Evolutionary conservation across 192 early-diverging fungal species (phyloP).

Genomic region (Blastocladiella britannica): DNA sequence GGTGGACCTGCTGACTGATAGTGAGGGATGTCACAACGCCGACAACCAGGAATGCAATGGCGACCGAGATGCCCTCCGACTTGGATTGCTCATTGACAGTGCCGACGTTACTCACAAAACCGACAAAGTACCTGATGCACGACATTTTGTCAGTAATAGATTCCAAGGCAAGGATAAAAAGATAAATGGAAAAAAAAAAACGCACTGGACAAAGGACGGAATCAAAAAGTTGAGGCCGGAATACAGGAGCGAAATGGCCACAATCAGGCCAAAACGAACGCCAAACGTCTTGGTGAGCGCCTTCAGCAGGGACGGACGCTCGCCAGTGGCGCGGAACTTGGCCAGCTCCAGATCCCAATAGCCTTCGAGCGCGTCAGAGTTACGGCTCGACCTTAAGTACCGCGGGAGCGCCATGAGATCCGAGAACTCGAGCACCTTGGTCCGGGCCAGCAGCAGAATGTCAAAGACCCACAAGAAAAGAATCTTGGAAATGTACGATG

Average conservation of each 20-base stretch:
- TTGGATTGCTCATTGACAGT: neutral
- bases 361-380: too few species aligned
- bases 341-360: too few species aligned
- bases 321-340: too few species aligned
- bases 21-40: neutral
- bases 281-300: too few species aligned
- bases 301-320: too few species aligned
- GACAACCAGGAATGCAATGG: neutral
- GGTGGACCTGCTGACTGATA: neutral
- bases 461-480: neutral
- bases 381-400: neutral
- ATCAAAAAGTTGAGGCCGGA: neutral
- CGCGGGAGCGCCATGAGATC: neutral
- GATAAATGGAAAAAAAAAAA: too few species aligned
- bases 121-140: neutral
- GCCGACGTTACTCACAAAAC: neutral
- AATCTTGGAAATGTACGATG: neutral
- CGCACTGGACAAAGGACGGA: neutral
- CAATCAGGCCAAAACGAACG: too few species aligned
- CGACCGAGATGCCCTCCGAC: neutral
- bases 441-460: neutral
- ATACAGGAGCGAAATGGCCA: too few species aligned
- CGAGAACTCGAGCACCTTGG: neutral
- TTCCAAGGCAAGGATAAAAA: too few species aligned
- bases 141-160: too few species aligned